Percentiles rank a stretch among this genome's conserved stretches.
These are phyloP conservation scores for Garcia nutans DNA, from an alignment of 345 rosid species.

Conservation along the genomic window DNA sequence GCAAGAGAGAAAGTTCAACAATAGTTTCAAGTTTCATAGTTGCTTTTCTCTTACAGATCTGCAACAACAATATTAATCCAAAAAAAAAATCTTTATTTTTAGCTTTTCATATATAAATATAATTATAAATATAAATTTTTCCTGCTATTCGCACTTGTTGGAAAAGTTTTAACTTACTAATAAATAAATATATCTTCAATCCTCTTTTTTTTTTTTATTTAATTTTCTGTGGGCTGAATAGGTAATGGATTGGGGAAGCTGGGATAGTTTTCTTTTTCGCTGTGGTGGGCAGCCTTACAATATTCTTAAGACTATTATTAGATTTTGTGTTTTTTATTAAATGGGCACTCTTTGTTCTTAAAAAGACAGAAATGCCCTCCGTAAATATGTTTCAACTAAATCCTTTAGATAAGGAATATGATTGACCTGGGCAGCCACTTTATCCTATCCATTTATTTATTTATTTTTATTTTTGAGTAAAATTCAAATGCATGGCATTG, in stretches of 20 bases:
- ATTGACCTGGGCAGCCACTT: not conserved
- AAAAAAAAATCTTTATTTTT: not conserved
- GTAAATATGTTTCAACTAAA: not conserved
- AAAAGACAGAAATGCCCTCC: constrained; percentile 1
- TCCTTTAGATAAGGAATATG: constrained; percentile 1
- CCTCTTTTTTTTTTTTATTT: not conserved
- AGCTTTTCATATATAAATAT: not conserved
- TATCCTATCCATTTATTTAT: no score
- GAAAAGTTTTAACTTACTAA: not conserved
- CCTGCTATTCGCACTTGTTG: not conserved
- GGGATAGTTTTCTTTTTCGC: no score
- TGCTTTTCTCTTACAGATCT: constrained; percentile 75
- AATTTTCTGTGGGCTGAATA: not conserved
- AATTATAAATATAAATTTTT: no score
- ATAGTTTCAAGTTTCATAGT: constrained; percentile 48
- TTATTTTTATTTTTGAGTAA: no score
- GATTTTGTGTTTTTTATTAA: no score
- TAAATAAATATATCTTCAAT: constrained; percentile 15
- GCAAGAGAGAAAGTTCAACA: constrained; percentile 21
- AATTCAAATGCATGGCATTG: no score
- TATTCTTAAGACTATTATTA: no score
- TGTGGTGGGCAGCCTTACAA: not conserved
- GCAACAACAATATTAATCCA: constrained; percentile 28
- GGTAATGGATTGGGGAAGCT: no score
- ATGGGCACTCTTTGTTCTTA: not conserved